A percentile compares a stretch with the other conserved stretches of the same genome.
Evolutionary conservation across 352 stramenopile genomes (phyloP).

Genomic region (Halophytophthora polymorphica): DNA sequence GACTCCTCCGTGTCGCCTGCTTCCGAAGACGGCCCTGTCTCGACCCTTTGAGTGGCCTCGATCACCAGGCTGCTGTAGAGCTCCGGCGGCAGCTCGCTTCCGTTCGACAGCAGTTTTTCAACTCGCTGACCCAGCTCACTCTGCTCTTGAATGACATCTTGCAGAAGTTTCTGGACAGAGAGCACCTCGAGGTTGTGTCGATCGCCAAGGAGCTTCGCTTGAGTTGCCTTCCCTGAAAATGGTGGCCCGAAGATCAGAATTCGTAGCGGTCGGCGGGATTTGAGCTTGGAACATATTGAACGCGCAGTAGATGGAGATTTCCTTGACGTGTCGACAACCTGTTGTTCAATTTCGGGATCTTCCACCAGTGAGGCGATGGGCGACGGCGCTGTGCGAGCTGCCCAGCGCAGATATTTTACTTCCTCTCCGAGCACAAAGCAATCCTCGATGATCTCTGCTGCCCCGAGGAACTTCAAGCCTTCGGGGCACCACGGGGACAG

Average conservation of each 20-base stretch:
- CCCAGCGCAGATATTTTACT: slow-evolving; percentile 68
- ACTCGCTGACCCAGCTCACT: slow-evolving; percentile 31
- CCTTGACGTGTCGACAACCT: background rate
- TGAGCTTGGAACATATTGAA: background rate
- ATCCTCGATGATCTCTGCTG: slow-evolving; percentile 40
- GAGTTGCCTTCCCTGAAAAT: slow-evolving; percentile 59
- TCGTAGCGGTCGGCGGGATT: slow-evolving; percentile 24
- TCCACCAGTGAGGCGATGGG: background rate
- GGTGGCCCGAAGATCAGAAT: slow-evolving; percentile 58
- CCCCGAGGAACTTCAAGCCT: slow-evolving; percentile 43
- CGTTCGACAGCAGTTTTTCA: slow-evolving; percentile 24
- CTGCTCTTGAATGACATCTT: slow-evolving; percentile 24
- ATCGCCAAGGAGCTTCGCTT: slow-evolving; percentile 43
- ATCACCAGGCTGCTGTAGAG: slow-evolving; percentile 61
- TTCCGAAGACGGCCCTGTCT: background rate
- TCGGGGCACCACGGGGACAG: slow-evolving; percentile 31
- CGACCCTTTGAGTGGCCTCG: slow-evolving; percentile 27
- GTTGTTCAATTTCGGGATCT: background rate
- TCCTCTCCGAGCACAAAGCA: slow-evolving; percentile 51
- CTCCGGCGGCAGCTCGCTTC: slow-evolving; percentile 35
- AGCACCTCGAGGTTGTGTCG: slow-evolving; percentile 50
- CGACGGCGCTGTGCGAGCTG: slow-evolving; percentile 12
- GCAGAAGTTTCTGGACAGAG: slow-evolving; percentile 47
- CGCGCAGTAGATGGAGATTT: background rate
- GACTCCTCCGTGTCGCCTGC: background rate